phyloP scores from a whole-genome alignment of 768 basidiomycete species.

The Pleurotus giganteus region DNA sequence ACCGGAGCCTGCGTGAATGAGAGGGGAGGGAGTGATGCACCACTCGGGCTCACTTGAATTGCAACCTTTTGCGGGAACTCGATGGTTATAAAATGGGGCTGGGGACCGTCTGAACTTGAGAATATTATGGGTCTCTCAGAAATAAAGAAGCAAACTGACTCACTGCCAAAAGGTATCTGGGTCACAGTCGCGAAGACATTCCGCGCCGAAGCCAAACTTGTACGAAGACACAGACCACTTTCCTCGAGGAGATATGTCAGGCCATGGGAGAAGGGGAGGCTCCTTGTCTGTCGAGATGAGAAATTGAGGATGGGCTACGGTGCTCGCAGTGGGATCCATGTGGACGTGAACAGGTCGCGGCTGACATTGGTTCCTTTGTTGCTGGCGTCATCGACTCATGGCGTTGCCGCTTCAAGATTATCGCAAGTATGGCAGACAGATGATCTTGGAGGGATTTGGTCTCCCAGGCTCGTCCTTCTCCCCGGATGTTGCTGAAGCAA shows the following conservation, averaged over 20 bases:
- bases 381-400: slow-evolving; percentile 3
- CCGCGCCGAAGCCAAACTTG: slow-evolving; percentile 95
- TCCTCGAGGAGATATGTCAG: slow-evolving; percentile 84
- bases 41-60: slow-evolving; percentile 66
- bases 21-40: background rate
- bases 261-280: slow-evolving; percentile 62
- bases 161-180: slow-evolving; percentile 98
- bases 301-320: background rate
- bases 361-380: background rate
- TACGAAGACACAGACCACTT: slow-evolving; percentile 96
- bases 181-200: slow-evolving; percentile 85
- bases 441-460: slow-evolving; percentile 91
- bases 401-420: slow-evolving; percentile 64
- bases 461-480: slow-evolving; percentile 58
- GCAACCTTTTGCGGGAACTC: slow-evolving; percentile 90
- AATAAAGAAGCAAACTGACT: slow-evolving; percentile 27
- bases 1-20: background rate
- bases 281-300: slow-evolving; percentile 18
- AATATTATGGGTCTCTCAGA: slow-evolving; percentile 1
- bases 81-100: slow-evolving; percentile 93
- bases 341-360: background rate
- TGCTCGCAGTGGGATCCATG: background rate
- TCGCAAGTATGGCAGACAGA: slow-evolving; percentile 90
- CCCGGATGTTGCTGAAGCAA: background rate
- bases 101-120: slow-evolving; percentile 85